phyloP scores from a whole-genome alignment of 1,139 yeast species.

The Lodderomyces metapsilosis region DNA sequence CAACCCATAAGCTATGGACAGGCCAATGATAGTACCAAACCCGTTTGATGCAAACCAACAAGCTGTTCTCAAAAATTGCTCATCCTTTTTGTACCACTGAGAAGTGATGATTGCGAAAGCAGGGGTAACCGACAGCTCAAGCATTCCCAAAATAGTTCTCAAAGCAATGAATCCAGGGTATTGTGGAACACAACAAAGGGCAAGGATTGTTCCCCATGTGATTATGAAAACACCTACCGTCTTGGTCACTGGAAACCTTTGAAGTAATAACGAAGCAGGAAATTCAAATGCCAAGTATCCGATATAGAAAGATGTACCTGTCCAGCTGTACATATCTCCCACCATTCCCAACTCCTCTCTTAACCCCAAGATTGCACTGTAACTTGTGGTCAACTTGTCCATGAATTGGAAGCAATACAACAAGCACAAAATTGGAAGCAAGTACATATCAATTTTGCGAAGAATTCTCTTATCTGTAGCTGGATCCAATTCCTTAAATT shows the following conservation, averaged over 20 bases:
- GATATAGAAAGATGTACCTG: slow-evolving; percentile 54
- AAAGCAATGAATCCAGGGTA: slow-evolving; percentile 32
- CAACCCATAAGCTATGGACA: slow-evolving; percentile 25
- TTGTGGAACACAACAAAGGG: slow-evolving; percentile 28
- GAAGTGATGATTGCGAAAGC: slow-evolving; percentile 53
- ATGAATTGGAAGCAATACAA: slow-evolving; percentile 66
- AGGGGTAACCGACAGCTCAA: slow-evolving; percentile 56
- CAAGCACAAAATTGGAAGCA: slow-evolving; percentile 59
- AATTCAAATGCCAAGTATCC: too few species aligned
- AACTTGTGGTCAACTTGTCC: slow-evolving; percentile 61
- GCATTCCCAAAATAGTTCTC: slow-evolving; percentile 45
- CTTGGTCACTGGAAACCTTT: slow-evolving; percentile 32
- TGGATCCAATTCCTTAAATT: slow-evolving; percentile 17
- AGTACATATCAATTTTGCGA: slow-evolving; percentile 51
- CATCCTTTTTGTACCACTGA: slow-evolving; percentile 27
- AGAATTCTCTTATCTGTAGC: slow-evolving; percentile 19
- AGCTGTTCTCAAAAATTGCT: slow-evolving; percentile 23
- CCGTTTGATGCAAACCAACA: slow-evolving; percentile 36
- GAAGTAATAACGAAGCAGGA: slow-evolving; percentile 43
- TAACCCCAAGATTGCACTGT: slow-evolving; percentile 63
- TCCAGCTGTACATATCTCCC: slow-evolving; percentile 55
- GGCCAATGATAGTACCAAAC: slow-evolving; percentile 26
- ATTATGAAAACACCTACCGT: slow-evolving; percentile 23
- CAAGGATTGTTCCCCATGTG: slow-evolving; percentile 30
- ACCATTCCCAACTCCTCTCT: slow-evolving; percentile 46